Percentiles rank a stretch among this genome's conserved stretches.
Conservation (phyloP, 352 stramenopile species). For the Pythium sukuiense region DNA sequence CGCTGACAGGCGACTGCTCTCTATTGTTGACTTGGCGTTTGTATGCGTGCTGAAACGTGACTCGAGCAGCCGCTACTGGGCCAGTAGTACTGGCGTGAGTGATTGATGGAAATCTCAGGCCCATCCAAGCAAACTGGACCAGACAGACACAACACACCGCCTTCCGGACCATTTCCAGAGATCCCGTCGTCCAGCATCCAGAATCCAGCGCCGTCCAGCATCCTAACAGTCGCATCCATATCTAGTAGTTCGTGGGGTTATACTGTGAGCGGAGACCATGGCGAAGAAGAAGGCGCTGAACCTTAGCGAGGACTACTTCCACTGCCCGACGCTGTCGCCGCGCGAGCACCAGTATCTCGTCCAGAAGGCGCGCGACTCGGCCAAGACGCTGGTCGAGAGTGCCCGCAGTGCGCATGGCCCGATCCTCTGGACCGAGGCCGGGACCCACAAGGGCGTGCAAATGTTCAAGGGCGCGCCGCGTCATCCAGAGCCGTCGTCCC, state of each 20-base stretch:
- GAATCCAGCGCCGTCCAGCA: not conserved
- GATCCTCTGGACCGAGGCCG: slow-evolving; percentile 56
- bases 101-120: slow-evolving; percentile 3
- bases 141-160: not conserved
- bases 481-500: slow-evolving; percentile 38
- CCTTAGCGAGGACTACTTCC: slow-evolving; percentile 54
- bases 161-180: slow-evolving; percentile 1
- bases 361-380: slow-evolving; percentile 59
- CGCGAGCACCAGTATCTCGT: slow-evolving; percentile 58
- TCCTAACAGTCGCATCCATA: too few species aligned
- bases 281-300: slow-evolving; percentile 22
- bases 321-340: slow-evolving; percentile 51
- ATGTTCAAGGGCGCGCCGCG: slow-evolving; percentile 69
- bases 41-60: not conserved
- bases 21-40: not conserved
- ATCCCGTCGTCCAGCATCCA: not conserved
- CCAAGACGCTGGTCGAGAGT: slow-evolving; percentile 57
- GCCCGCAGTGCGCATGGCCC: slow-evolving; percentile 58
- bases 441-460: slow-evolving; percentile 54
- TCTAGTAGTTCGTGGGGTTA: too few species aligned
- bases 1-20: not conserved
- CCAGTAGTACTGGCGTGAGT: not conserved
- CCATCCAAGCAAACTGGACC: not conserved
- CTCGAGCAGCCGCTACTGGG: not conserved
- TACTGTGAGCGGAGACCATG: not conserved